These are phyloP conservation scores for Solioccasus polychromus DNA, from an alignment of 768 basidiomycete species.

Conservation along the genomic window DNA sequence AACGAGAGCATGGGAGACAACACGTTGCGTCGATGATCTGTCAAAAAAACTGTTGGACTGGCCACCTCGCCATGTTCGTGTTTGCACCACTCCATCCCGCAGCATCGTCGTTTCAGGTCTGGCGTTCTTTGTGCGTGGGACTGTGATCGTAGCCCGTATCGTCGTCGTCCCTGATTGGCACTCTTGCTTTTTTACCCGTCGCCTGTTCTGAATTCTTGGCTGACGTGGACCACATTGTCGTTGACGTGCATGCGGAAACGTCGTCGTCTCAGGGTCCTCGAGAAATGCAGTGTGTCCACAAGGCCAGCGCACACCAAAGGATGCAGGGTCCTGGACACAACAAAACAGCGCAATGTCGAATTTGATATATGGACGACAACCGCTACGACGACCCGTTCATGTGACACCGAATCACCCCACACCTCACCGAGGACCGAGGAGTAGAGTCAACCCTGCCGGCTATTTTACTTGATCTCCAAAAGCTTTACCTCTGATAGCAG, in stretches of 20 bases:
- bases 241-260: slow-evolving; percentile 7
- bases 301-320: slow-evolving; percentile 21
- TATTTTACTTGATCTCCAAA: slow-evolving; percentile 57
- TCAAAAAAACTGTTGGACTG: no score
- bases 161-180: slow-evolving; percentile 14
- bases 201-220: neutral
- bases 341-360: slow-evolving; percentile 18
- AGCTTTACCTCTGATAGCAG: slow-evolving; percentile 64
- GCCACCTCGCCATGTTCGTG: slow-evolving; percentile 13
- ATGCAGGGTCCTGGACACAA: slow-evolving; percentile 19
- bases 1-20: no score
- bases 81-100: slow-evolving; percentile 7
- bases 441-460: slow-evolving; percentile 1
- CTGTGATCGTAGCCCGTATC: neutral
- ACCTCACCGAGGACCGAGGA: slow-evolving; percentile 12
- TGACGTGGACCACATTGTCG: neutral
- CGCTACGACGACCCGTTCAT: slow-evolving; percentile 19
- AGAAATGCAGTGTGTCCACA: slow-evolving; percentile 21
- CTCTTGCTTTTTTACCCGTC: neutral
- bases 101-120: no score
- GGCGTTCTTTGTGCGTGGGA: neutral
- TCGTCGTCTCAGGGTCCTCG: slow-evolving; percentile 22
- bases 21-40: slow-evolving; percentile 21
- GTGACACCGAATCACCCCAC: slow-evolving; percentile 11
- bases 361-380: slow-evolving; percentile 28